These are phyloP conservation scores for Chamaecrista fasciculata DNA, from an alignment of 306 rosid genomes.

Conservation along the genomic window DNA sequence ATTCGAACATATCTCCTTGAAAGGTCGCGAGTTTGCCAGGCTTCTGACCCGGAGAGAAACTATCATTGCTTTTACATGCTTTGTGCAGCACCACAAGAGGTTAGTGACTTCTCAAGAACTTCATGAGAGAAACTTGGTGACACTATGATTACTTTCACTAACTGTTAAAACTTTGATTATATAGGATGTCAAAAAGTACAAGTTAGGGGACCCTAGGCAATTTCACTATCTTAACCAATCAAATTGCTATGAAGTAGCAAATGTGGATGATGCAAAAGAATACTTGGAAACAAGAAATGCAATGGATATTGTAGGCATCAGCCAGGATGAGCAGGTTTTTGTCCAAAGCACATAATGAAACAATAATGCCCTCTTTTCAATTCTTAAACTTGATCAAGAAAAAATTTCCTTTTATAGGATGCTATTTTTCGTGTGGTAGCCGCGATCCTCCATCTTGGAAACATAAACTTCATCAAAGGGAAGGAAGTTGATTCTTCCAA, in stretches of 20 bases:
- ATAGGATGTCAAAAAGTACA: conserved; percentile 70
- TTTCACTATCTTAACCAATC: conserved; percentile 85
- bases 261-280: conserved; percentile 85
- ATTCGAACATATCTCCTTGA: conserved; percentile 88
- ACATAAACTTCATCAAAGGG: conserved; percentile 71
- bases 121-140: conserved; percentile 8
- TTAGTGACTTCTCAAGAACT: conserved; percentile 30
- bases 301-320: conserved; percentile 89
- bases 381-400: conserved; percentile 19
- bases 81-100: conserved; percentile 89
- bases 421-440: conserved; percentile 87
- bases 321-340: conserved; percentile 77
- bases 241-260: conserved; percentile 67
- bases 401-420: conserved; percentile 44
- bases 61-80: conserved; percentile 95
- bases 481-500: conserved; percentile 74
- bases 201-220: conserved; percentile 67
- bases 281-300: conserved; percentile 83
- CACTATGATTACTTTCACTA: background rate
- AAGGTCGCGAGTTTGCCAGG: conserved; percentile 88
- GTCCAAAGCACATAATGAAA: conserved; percentile 18
- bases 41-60: conserved; percentile 85
- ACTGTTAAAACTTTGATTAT: conserved; percentile 25
- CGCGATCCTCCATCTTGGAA: conserved; percentile 86
- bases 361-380: conserved; percentile 15